phyloP scores from a whole-genome alignment of 2,329 filamentous ascomycete species.

The Xylariaceae sp. region DNA sequence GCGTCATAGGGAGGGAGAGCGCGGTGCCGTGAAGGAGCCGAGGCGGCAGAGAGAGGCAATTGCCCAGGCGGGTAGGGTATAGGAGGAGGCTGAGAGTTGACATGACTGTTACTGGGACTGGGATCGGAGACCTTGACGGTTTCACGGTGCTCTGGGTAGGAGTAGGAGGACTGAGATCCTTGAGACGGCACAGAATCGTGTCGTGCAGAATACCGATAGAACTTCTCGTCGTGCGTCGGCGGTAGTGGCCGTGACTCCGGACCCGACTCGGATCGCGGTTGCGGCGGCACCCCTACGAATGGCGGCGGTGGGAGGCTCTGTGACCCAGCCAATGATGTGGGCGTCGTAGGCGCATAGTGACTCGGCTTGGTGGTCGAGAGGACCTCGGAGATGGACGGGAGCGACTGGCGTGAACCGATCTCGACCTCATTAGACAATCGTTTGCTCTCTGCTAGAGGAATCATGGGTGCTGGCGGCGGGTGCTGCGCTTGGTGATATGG shows the following conservation, averaged over 20 bases:
- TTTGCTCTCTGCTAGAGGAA: slow-evolving; percentile 27
- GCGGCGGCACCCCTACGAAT: slow-evolving; percentile 23
- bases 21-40: slow-evolving; percentile 47
- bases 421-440: slow-evolving; percentile 29
- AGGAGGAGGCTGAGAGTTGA: slow-evolving; percentile 34
- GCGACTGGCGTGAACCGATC: slow-evolving; percentile 28
- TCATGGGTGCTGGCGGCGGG: slow-evolving; percentile 26
- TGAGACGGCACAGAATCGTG: slow-evolving; percentile 26
- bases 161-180: slow-evolving; percentile 26
- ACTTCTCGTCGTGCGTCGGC: slow-evolving; percentile 31
- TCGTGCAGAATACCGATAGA: slow-evolving; percentile 27
- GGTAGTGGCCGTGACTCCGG: slow-evolving; percentile 27
- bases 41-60: slow-evolving; percentile 36
- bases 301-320: slow-evolving; percentile 29
- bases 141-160: slow-evolving; percentile 29
- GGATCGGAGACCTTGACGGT: slow-evolving; percentile 25
- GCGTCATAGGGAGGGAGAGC: slow-evolving; percentile 43
- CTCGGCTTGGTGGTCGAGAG: slow-evolving; percentile 29
- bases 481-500: slow-evolving; percentile 28
- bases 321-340: slow-evolving; percentile 24
- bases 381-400: slow-evolving; percentile 34
- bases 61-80: slow-evolving; percentile 41
- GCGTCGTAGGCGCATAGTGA: slow-evolving; percentile 30
- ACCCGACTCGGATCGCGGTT: slow-evolving; percentile 26
- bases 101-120: slow-evolving; percentile 20